Evolutionary conservation across 345 rosid species (phyloP).

Genomic region (Eucalyptus fibrosa): DNA sequence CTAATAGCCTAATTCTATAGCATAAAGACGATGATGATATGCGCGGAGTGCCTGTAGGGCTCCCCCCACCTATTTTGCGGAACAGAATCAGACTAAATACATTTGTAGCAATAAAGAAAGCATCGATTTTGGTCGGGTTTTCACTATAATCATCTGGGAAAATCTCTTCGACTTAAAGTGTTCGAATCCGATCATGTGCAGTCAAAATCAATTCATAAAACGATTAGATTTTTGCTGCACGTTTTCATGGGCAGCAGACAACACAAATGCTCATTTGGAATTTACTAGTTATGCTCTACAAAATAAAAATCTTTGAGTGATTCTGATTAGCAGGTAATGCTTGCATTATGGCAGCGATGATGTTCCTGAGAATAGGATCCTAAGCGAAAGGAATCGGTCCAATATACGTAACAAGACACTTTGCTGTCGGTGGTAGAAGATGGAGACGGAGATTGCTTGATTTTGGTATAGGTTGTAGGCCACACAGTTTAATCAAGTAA

Average conservation of each 20-base stretch:
- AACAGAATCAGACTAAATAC: background rate
- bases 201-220: background rate
- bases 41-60: background rate
- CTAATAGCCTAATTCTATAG: background rate
- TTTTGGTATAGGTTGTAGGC: background rate
- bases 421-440: background rate
- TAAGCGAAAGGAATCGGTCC: background rate
- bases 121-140: background rate
- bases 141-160: background rate
- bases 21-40: background rate
- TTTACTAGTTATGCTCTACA: background rate
- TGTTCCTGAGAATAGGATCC: background rate
- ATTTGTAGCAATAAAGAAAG: background rate
- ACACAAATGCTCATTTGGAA: background rate
- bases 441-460: background rate
- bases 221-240: background rate
- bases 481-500: background rate
- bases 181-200: background rate
- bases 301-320: background rate
- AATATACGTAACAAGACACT: background rate
- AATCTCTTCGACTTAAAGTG: background rate
- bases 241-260: background rate
- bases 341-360: background rate
- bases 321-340: background rate
- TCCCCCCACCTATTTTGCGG: no score